Evolutionary conservation across 106 monocot species (phyloP).

Genomic region (Narthecium ossifragum): DNA sequence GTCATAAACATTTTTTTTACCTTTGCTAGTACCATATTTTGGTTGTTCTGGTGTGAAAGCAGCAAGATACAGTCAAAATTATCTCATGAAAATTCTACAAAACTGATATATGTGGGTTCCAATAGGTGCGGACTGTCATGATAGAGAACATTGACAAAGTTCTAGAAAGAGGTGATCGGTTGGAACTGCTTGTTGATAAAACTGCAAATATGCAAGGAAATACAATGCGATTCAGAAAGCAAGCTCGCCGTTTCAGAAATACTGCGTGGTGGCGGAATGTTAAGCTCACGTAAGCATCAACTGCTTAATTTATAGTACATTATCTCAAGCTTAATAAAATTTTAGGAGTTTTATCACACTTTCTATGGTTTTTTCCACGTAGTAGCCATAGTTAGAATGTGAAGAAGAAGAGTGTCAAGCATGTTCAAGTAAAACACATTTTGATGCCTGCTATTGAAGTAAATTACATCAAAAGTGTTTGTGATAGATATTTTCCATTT

Average conservation of each 20-base stretch:
- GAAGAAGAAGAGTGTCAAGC: too few relatives aligned
- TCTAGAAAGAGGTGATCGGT: slow-evolving; percentile 92
- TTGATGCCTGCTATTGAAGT: too few relatives aligned
- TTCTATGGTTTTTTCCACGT: too few relatives aligned
- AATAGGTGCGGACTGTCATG: slow-evolving; percentile 91
- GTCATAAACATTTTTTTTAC: too few relatives aligned
- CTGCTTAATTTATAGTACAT: not conserved
- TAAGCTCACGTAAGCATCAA: slow-evolving; percentile 70
- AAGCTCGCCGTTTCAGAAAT: slow-evolving; percentile 79
- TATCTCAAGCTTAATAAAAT: not conserved
- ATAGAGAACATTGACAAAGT: slow-evolving; percentile 98
- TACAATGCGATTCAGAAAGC: slow-evolving; percentile 80
- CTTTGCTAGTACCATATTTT: too few relatives aligned
- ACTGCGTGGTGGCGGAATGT: slow-evolving; percentile 93
- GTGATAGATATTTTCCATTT: too few relatives aligned
- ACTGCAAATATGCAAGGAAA: slow-evolving; percentile 90
- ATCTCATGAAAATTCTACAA: not conserved
- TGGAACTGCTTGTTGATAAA: slow-evolving; percentile 94
- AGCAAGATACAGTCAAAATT: too few relatives aligned
- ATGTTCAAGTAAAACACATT: too few relatives aligned
- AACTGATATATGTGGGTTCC: not conserved
- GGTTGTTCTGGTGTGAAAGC: too few relatives aligned
- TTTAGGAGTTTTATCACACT: too few relatives aligned
- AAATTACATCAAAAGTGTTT: too few relatives aligned
- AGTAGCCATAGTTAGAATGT: too few relatives aligned